Evolutionary conservation across 2,329 filamentous ascomycete species (phyloP), one percentile per base, ranked within the genome.

Genomic region (Botrytis pseudocinerea): DNA sequence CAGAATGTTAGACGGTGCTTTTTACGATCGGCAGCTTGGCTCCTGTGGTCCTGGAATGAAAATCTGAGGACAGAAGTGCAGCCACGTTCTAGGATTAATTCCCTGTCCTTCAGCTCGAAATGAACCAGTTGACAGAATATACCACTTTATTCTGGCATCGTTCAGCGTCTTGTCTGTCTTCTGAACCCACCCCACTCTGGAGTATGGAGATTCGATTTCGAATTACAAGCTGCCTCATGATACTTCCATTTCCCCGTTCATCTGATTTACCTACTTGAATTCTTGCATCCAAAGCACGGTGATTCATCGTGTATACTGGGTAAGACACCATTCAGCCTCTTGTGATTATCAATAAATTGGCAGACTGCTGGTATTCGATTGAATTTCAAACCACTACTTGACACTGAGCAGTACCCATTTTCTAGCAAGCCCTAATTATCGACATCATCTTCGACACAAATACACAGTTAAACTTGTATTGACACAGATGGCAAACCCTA

Each of bases 381-480:
- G 22, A 4, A 62, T 14, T 20, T 18, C 2, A n/a, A 12, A 9
- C 12, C 35, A n/a, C 3, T 22, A 60, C n/a, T 9, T 9, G 12
- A 10, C 3, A 42, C 20, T 42, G 25, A 38, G 1, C 35, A 38
- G 7, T 38, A 38, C 25, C 25, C 12, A 42, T 7, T 62, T 4
- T 14, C 2, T n/a, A 3, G 32, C 14, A 40, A n/a, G 12, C 20
- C 22, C 9, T n/a, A 1, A 42, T n/a, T 0, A 42, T n/a, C 6
- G 6, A 22, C 35, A 28, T 42, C 35, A 3, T 25, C 4, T 18
- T 42, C 9, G 25, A 25, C 1, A 10, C 10, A 14, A 62, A 28
- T 25, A 8, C 7, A 40, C n/a, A 4, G 35, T 62, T 38, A 40
- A 40, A 8, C n/a, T n/a, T 61, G 59, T 48, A 42, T 7, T 20